Conservation (phyloP, 1,284 basidiomycete species). For the Lentinus polychrous region DNA sequence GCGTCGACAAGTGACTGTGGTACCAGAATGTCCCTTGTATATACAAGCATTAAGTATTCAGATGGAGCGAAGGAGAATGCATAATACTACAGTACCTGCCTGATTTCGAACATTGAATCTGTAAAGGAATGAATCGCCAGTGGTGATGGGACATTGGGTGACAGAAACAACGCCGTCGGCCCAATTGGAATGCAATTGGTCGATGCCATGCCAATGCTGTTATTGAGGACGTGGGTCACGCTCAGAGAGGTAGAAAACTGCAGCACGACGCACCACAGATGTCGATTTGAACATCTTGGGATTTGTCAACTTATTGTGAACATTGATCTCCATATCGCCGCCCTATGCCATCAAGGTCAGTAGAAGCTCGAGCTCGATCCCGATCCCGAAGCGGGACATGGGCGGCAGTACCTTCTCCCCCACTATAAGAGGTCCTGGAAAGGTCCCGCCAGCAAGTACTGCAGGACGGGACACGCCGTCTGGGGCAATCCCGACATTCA, state of each 20-base stretch:
- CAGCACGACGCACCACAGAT: conserved; percentile 18
- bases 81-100: conserved; percentile 18
- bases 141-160: conserved; percentile 43
- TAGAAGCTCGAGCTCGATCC: neutral
- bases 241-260: neutral
- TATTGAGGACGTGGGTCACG: neutral
- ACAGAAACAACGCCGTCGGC: conserved; percentile 29
- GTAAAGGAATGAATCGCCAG: conserved; percentile 37
- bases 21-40: conserved; percentile 20
- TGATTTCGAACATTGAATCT: conserved; percentile 24
- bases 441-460: conserved; percentile 19
- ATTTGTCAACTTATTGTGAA: conserved; percentile 16
- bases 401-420: conserved; percentile 18
- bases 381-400: neutral
- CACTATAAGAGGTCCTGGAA: conserved; percentile 22
- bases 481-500: conserved; percentile 22
- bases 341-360: no score
- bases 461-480: conserved; percentile 23
- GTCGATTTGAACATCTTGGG: conserved; percentile 18
- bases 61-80: no score
- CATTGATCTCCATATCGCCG: conserved; percentile 22
- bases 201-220: conserved; percentile 31
- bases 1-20: conserved; percentile 17
- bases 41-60: neutral
- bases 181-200: conserved; percentile 22